Conservation (phyloP, 306 rosid genomes). For the Dalbergia oliveri region DNA sequence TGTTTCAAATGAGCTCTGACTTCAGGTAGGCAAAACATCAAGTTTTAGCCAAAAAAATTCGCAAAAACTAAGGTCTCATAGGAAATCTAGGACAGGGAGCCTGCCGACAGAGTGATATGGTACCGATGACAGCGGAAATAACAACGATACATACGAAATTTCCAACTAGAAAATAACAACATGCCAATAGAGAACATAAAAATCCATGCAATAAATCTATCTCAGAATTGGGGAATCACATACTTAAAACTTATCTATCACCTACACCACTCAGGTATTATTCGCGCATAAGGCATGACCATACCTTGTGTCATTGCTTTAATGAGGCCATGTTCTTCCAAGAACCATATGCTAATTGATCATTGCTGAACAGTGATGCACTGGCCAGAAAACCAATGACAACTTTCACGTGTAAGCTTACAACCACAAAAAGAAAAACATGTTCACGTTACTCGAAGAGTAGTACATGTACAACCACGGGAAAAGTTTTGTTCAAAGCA, state of each 20-base stretch:
- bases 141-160: conserved; percentile 8
- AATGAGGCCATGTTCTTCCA: conserved; percentile 41
- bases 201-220: conserved; percentile 10
- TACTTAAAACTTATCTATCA: conserved; percentile 22
- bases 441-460: conserved; percentile 37
- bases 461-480: conserved; percentile 28
- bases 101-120: background rate
- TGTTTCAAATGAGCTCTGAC: conserved; percentile 20
- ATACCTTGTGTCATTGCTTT: conserved; percentile 48
- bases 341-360: conserved; percentile 45
- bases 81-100: conserved; percentile 4
- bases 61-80: background rate
- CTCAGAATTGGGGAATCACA: conserved; percentile 28
- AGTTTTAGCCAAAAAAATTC: conserved; percentile 4
- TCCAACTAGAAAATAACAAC: background rate
- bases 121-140: conserved; percentile 8
- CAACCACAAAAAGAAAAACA: conserved; percentile 39
- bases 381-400: conserved; percentile 38
- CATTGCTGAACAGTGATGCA: conserved; percentile 49
- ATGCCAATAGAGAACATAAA: conserved; percentile 16
- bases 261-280: background rate
- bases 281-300: background rate
- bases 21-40: conserved; percentile 26
- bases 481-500: conserved; percentile 41
- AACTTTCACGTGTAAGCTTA: conserved; percentile 41